Evolutionary conservation across 306 rosid genomes (phyloP).

Genomic region (Vigna mungo): DNA sequence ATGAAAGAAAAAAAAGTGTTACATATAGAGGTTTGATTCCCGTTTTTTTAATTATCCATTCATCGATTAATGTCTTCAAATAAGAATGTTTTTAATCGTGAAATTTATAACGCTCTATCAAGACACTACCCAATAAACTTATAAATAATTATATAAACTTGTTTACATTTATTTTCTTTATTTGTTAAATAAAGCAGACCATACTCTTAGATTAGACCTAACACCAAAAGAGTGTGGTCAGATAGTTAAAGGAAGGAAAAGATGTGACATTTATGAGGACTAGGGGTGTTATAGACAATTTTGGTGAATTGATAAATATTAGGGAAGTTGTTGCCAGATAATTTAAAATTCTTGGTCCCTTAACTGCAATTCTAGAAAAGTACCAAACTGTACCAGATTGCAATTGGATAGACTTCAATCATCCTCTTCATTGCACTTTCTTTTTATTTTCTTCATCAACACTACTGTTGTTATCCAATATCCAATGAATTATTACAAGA

Average conservation of each 20-base stretch:
- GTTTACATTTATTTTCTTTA: too few species aligned
- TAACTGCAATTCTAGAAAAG: not conserved
- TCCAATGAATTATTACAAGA: not conserved
- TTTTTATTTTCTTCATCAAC: not conserved
- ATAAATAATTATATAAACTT: too few species aligned
- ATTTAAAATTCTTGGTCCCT: not conserved
- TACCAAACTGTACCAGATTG: not conserved
- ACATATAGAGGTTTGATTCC: too few species aligned
- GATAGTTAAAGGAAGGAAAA: not conserved
- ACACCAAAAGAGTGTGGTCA: not conserved
- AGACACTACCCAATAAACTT: too few species aligned
- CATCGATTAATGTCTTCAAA: too few species aligned
- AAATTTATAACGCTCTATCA: too few species aligned
- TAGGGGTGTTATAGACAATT: not conserved
- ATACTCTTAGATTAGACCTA: too few species aligned
- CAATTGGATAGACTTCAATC: not conserved
- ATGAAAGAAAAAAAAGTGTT: too few species aligned
- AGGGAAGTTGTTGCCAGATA: not conserved
- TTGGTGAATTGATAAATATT: conserved; percentile 9
- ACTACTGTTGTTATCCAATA: not conserved
- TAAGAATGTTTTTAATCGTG: too few species aligned
- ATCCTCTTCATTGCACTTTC: not conserved
- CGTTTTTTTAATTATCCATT: too few species aligned
- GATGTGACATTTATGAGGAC: conserved; percentile 16
- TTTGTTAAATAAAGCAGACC: too few species aligned